These are phyloP conservation scores for Globisporangium acanthophoron DNA, from an alignment of 352 stramenopile species.

Conservation along the genomic window DNA sequence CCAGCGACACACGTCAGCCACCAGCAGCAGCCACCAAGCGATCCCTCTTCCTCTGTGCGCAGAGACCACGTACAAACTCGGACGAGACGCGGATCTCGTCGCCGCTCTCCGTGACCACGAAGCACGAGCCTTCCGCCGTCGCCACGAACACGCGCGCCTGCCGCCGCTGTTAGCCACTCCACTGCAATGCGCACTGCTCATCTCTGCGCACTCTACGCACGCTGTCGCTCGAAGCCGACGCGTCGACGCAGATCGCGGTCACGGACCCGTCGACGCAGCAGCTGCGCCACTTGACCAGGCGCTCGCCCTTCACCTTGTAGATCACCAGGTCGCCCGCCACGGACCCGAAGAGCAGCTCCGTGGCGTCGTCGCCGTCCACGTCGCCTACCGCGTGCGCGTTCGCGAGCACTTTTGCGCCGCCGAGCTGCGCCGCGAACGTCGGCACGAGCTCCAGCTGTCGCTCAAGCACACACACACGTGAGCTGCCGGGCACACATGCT, in stretches of 20 bases:
- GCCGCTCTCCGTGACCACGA: conserved; percentile 43
- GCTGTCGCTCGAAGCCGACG: conserved; percentile 20
- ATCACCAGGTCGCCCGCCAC: conserved; percentile 53
- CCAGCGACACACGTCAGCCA: not conserved
- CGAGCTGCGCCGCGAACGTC: conserved; percentile 50
- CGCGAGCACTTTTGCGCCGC: conserved; percentile 53
- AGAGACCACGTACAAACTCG: conserved; percentile 47
- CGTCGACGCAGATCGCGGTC: conserved; percentile 59
- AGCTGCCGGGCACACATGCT: no score
- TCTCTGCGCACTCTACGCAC: conserved; percentile 15
- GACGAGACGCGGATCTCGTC: conserved; percentile 47
- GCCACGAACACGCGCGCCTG: conserved; percentile 68
- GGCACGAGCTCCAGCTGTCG: conserved; percentile 60
- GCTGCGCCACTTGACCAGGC: conserved; percentile 48
- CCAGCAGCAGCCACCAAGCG: not conserved
- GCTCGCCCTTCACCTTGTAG: conserved; percentile 62
- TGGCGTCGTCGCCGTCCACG: conserved; percentile 55
- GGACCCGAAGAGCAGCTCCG: conserved; percentile 65
- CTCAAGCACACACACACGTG: not conserved
- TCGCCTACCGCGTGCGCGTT: conserved; percentile 66
- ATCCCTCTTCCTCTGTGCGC: not conserved
- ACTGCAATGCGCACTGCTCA: not conserved
- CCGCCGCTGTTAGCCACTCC: not conserved
- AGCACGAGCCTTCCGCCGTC: conserved; percentile 64
- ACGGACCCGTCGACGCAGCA: conserved; percentile 66